These are phyloP conservation scores for Lichina pygmaea DNA, from an alignment of 495 filamentous ascomycete genomes.

Conservation along the genomic window DNA sequence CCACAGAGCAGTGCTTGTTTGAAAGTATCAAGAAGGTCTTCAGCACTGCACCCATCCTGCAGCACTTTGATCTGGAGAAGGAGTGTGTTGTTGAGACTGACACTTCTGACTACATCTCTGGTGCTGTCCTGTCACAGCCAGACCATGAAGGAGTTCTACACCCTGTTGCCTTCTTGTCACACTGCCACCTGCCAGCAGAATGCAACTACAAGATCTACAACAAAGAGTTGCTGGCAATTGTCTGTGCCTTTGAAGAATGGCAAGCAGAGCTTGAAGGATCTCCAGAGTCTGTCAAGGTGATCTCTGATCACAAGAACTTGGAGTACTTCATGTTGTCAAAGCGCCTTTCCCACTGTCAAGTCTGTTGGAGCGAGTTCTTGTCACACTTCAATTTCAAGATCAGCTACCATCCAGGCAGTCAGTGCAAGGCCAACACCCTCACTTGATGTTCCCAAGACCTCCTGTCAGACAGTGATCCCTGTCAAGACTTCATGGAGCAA, in stretches of 20 bases:
- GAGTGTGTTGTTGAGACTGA: conserved; percentile 4
- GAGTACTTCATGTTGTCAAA: conserved; percentile 2
- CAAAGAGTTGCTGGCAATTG: conserved; percentile 6
- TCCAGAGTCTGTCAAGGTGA: not conserved
- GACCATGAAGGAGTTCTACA: conserved; percentile 3
- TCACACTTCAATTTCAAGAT: not conserved
- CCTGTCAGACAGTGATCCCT: not conserved
- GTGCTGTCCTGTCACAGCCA: not conserved
- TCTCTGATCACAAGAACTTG: conserved; percentile 6
- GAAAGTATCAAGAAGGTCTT: conserved; percentile 1
- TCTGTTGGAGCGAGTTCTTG: not conserved
- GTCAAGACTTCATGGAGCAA: not conserved
- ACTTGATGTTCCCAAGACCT: not conserved
- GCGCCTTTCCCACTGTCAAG: not conserved
- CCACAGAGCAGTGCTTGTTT: no score
- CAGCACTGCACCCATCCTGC: conserved; percentile 1
- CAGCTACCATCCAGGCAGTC: not conserved
- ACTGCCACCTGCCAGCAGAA: conserved; percentile 2
- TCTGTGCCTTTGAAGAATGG: conserved; percentile 3
- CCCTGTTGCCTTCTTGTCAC: conserved; percentile 4
- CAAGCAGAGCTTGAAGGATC: conserved; percentile 1
- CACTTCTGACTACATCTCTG: not conserved
- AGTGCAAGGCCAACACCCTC: not conserved
- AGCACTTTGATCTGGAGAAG: conserved; percentile 3
- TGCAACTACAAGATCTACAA: conserved; percentile 9